phyloP scores from a whole-genome alignment of 768 basidiomycete species.

The Leccinellum rugosiceps region DNA sequence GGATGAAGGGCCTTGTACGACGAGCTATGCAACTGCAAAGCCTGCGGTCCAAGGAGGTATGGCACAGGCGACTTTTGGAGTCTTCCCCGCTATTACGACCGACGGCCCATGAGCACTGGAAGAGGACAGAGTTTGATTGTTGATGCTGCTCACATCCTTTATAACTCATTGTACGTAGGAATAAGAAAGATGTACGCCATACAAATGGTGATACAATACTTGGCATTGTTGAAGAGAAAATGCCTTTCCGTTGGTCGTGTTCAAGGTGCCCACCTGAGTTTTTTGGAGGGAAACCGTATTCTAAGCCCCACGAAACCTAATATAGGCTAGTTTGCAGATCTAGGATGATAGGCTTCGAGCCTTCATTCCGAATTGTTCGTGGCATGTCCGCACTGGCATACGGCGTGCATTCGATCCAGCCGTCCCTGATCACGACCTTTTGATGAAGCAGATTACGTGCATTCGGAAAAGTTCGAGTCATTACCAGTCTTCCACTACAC shows the following conservation, averaged over 20 bases:
- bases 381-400: not conserved
- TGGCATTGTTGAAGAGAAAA: not conserved
- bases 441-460: not conserved
- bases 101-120: not conserved
- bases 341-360: not conserved
- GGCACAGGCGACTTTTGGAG: slow-evolving; percentile 2
- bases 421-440: not conserved
- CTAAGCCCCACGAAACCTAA: too few species aligned
- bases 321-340: not conserved
- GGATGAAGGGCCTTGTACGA: slow-evolving; percentile 11
- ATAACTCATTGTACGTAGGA: not conserved
- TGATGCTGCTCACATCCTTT: too few species aligned
- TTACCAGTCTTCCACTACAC: too few species aligned
- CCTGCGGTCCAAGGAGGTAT: not conserved
- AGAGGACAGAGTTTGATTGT: not conserved
- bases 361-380: too few species aligned
- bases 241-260: not conserved
- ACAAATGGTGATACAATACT: not conserved
- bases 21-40: slow-evolving; percentile 2
- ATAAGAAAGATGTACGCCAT: not conserved
- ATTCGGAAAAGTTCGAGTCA: too few species aligned
- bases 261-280: not conserved
- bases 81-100: not conserved
- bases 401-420: not conserved
- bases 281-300: too few species aligned